Percentiles rank a stretch among this genome's conserved stretches.
phyloP scores from a whole-genome alignment of 306 rosid species.

The Pterocarpus macrocarpus region DNA sequence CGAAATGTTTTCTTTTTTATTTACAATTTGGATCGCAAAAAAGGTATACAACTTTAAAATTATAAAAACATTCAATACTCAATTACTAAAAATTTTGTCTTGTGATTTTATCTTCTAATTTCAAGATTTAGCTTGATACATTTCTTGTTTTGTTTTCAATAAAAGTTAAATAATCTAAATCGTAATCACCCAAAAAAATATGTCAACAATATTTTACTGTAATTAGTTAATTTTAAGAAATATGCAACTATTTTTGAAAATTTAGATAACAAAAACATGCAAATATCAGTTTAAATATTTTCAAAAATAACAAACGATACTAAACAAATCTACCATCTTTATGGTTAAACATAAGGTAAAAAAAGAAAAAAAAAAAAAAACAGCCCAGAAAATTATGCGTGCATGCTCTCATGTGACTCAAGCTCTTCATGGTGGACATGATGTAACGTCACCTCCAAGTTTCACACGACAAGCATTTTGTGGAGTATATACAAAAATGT shows the following conservation, averaged over 20 bases:
- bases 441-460: no score
- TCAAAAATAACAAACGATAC: background rate
- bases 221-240: constrained; percentile 15
- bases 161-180: background rate
- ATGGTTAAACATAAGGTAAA: background rate
- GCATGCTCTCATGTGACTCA: background rate
- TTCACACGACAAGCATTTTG: no score
- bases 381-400: no score
- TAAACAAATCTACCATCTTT: background rate
- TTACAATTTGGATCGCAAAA: background rate
- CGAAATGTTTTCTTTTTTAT: background rate
- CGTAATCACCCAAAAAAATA: background rate
- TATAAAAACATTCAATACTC: background rate
- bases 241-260: background rate
- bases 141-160: background rate
- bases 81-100: constrained; percentile 3
- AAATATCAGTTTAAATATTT: background rate
- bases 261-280: background rate
- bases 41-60: background rate
- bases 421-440: background rate
- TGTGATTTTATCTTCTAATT: background rate
- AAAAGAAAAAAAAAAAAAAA: background rate
- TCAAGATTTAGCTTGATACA: background rate
- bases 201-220: background rate
- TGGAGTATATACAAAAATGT: no score